These are phyloP conservation scores for Canariomyces notabilis DNA, from an alignment of 2,329 filamentous ascomycete genomes.

Conservation along the genomic window DNA sequence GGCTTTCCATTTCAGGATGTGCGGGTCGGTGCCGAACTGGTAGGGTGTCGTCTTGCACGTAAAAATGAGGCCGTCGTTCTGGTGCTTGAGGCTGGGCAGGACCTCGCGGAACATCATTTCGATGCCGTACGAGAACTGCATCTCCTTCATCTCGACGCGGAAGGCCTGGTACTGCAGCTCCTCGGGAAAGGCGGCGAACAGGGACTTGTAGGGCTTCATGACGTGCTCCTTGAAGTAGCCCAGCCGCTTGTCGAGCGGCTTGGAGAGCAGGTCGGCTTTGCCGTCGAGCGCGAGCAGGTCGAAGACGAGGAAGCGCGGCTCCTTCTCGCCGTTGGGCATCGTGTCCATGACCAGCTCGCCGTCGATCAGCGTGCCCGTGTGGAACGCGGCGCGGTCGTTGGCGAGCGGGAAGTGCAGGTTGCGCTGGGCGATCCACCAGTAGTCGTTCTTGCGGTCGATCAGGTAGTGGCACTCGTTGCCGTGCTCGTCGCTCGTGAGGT, in stretches of 20 bases:
- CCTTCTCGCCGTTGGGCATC: conserved; percentile 59
- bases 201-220: conserved; percentile 62
- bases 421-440: conserved; percentile 70
- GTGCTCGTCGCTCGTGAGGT: conserved; percentile 64
- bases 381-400: conserved; percentile 61
- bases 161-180: conserved; percentile 71
- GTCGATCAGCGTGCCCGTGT: conserved; percentile 78
- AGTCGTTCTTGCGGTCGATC: conserved; percentile 97
- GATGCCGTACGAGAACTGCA: conserved; percentile 83
- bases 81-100: conserved; percentile 78
- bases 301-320: conserved; percentile 85
- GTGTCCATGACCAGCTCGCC: conserved; percentile 88
- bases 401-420: conserved; percentile 76
- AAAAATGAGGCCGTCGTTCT: conserved; percentile 96
- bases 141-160: conserved; percentile 78
- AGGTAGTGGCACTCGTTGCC: conserved; percentile 73
- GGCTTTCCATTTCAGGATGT: conserved; percentile 98
- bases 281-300: conserved; percentile 83
- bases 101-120: conserved; percentile 89
- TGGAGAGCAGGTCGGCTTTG: conserved; percentile 59
- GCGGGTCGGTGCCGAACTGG: conserved; percentile 81
- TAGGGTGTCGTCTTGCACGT: conserved; percentile 88
- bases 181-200: conserved; percentile 61
- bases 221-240: conserved; percentile 79
- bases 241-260: conserved; percentile 80